Conservation (phyloP, 116 monocot genomes). For the Thalassia testudinum region DNA sequence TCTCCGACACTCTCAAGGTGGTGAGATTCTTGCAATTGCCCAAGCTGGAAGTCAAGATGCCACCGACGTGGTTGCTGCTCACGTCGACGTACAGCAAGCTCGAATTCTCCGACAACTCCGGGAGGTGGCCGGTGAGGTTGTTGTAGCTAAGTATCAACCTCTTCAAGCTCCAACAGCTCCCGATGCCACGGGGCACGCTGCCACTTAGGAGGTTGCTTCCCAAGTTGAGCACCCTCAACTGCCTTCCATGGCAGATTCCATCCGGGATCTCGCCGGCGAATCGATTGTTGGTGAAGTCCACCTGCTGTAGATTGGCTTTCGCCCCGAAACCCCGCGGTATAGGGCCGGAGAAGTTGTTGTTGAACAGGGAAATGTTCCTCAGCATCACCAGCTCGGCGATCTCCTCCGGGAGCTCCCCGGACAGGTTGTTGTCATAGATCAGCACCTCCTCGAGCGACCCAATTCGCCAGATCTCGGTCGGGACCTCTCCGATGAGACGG, state of each 20-base stretch:
- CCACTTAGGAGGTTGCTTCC: slow-evolving; percentile 48
- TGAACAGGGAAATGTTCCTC: slow-evolving; percentile 44
- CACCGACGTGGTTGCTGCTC: slow-evolving; percentile 38
- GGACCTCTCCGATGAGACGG: slow-evolving; percentile 56
- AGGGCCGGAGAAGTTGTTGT: slow-evolving; percentile 51
- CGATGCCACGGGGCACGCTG: slow-evolving; percentile 40
- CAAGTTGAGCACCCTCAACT: slow-evolving; percentile 31
- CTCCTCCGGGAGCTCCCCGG: slow-evolving; percentile 43
- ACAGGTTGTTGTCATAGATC: slow-evolving; percentile 50
- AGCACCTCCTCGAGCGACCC: slow-evolving; percentile 30
- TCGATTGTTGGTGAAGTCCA: slow-evolving; percentile 56
- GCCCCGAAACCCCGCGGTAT: slow-evolving; percentile 60
- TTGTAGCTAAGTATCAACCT: slow-evolving; percentile 62
- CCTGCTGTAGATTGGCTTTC: slow-evolving; percentile 28
- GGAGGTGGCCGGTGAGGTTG: slow-evolving; percentile 35
- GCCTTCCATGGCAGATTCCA: slow-evolving; percentile 36
- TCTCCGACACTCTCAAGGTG: slow-evolving; percentile 41
- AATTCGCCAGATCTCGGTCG: slow-evolving; percentile 51
- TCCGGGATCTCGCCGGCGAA: slow-evolving; percentile 64
- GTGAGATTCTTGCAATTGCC: slow-evolving; percentile 52
- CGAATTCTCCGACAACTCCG: slow-evolving; percentile 27
- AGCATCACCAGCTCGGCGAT: slow-evolving; percentile 44
- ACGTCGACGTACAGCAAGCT: slow-evolving; percentile 44
- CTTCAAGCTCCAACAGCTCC: slow-evolving; percentile 42
- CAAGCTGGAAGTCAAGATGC: slow-evolving; percentile 35